Conservation (phyloP, 2,329 filamentous ascomycete species). For the Venturia carpophila region DNA sequence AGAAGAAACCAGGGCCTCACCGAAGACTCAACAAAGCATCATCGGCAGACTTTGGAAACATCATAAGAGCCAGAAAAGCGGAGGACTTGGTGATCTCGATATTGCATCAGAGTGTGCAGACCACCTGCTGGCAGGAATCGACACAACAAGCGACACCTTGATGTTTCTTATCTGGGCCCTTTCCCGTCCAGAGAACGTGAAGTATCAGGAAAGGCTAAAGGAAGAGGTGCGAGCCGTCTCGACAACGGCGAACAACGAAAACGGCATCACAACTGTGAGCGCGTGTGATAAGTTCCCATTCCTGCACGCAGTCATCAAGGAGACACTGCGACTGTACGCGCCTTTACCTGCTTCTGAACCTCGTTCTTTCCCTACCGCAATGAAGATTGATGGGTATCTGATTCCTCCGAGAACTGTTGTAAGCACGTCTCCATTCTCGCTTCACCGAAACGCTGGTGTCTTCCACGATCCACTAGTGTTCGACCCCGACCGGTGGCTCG, state of each 20-base stretch:
- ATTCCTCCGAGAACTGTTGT: conserved; percentile 33
- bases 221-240: conserved; percentile 35
- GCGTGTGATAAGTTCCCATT: conserved; percentile 36
- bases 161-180: conserved; percentile 35
- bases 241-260: conserved; percentile 22
- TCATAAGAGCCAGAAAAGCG: conserved; percentile 24
- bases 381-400: conserved; percentile 31
- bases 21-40: conserved; percentile 28
- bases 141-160: conserved; percentile 30
- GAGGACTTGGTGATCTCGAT: conserved; percentile 36
- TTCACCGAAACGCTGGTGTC: conserved; percentile 31
- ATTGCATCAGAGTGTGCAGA: conserved; percentile 48
- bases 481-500: conserved; percentile 30
- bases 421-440: conserved; percentile 33
- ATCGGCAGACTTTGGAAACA: conserved; percentile 34
- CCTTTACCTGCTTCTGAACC: conserved; percentile 47
- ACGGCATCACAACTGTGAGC: conserved; percentile 31
- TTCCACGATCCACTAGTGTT: conserved; percentile 28
- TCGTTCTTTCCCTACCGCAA: conserved; percentile 33
- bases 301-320: conserved; percentile 44
- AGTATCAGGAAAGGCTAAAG: conserved; percentile 40
- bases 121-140: conserved; percentile 38
- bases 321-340: conserved; percentile 43
- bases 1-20: conserved; percentile 19
- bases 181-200: conserved; percentile 36